phyloP scores from a whole-genome alignment of 306 rosid genomes.

The Prunus dulcis region DNA sequence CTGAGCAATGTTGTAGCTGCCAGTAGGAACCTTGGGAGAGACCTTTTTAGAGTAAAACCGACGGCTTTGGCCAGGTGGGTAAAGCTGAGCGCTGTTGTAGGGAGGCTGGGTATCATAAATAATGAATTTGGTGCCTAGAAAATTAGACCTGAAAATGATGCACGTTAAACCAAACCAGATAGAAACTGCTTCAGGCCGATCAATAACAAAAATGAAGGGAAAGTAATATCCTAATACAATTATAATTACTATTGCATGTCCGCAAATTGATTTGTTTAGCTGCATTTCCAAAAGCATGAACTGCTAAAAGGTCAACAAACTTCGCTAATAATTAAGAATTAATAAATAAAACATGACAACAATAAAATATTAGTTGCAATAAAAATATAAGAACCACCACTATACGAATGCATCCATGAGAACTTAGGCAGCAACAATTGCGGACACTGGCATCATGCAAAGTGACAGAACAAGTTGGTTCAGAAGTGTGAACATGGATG shows the following conservation, averaged over 20 bases:
- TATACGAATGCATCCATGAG: neutral
- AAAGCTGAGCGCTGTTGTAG: constrained; percentile 47
- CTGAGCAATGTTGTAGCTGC: constrained; percentile 76
- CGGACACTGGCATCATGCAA: neutral
- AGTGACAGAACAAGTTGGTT: neutral
- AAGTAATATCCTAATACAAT: neutral
- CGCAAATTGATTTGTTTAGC: neutral
- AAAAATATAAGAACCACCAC: too few relatives aligned
- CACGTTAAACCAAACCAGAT: neutral
- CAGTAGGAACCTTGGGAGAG: constrained; percentile 85
- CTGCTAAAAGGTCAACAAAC: neutral
- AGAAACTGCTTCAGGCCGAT: neutral
- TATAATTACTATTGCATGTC: too few relatives aligned
- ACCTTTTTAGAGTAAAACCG: constrained; percentile 78
- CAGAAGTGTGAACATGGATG: neutral
- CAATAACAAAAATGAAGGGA: neutral
- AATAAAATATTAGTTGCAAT: neutral
- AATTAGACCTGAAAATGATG: constrained; percentile 68
- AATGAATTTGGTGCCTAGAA: constrained; percentile 88
- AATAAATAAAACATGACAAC: neutral
- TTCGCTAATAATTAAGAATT: neutral
- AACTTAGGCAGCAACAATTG: neutral
- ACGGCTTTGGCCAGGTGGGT: constrained; percentile 76
- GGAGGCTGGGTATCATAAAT: constrained; percentile 91
- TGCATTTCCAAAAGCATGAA: neutral